Evolutionary conservation across 2,329 filamentous ascomycete genomes (phyloP).

Genomic region (Scedosporium apiospermum): DNA sequence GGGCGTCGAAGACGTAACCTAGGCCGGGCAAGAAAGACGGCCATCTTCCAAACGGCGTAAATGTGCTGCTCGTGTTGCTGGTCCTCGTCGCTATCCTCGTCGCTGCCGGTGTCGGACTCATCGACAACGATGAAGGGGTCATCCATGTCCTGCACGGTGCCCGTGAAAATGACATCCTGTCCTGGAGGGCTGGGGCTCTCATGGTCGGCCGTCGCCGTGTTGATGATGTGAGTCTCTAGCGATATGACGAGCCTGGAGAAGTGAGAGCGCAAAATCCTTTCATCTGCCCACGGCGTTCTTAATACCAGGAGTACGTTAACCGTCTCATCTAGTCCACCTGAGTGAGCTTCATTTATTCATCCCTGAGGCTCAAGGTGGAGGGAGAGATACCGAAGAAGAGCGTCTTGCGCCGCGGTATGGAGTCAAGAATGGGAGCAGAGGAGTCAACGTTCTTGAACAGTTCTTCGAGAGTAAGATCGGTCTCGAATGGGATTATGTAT

Average conservation of each 20-base stretch:
- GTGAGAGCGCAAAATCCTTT: conserved; percentile 46
- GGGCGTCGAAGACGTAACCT: conserved; percentile 58
- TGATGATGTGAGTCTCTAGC: conserved; percentile 57
- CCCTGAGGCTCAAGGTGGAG: conserved; percentile 19
- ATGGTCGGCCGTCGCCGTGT: conserved; percentile 40
- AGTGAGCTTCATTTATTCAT: conserved; percentile 26
- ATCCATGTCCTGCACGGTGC: conserved; percentile 36
- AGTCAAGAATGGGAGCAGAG: conserved; percentile 40
- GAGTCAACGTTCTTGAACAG: conserved; percentile 33
- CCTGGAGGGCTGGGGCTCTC: conserved; percentile 30
- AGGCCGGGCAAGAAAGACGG: conserved; percentile 48
- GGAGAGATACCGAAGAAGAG: conserved; percentile 62
- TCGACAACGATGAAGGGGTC: conserved; percentile 42
- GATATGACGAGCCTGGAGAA: conserved; percentile 55
- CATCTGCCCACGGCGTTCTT: conserved; percentile 50
- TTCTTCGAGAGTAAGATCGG: conserved; percentile 44
- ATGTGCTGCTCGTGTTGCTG: conserved; percentile 27
- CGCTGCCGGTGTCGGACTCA: conserved; percentile 20
- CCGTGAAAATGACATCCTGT: conserved; percentile 51
- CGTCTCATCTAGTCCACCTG: conserved; percentile 59
- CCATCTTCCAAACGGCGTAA: conserved; percentile 51
- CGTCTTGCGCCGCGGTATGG: conserved; percentile 51
- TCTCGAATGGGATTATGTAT: conserved; percentile 50
- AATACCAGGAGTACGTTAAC: conserved; percentile 60
- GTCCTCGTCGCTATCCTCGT: conserved; percentile 19